Conservation (phyloP, 2,329 filamentous ascomycete species). For the Metarhizium rileyi region DNA sequence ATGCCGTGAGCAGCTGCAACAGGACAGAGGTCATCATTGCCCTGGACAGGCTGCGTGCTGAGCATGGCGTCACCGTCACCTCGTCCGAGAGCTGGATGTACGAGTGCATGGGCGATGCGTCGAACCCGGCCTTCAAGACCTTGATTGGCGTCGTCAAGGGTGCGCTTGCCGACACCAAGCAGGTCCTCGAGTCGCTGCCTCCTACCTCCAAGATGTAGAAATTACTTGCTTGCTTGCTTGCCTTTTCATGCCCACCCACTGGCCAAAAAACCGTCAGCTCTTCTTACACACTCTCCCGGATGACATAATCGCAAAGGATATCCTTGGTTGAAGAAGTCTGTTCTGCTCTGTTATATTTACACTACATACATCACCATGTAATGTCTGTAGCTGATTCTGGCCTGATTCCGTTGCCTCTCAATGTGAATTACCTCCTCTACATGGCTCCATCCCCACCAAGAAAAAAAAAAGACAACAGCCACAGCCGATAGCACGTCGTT, state of each 20-base stretch:
- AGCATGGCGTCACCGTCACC: constrained; percentile 64
- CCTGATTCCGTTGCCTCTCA: background rate
- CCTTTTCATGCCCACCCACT: background rate
- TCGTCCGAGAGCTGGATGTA: constrained; percentile 86
- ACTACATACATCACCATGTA: background rate
- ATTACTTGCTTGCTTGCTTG: background rate
- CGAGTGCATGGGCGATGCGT: constrained; percentile 79
- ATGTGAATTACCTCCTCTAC: constrained; percentile 12
- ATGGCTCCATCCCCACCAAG: background rate
- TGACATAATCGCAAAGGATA: background rate
- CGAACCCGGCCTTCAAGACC: constrained; percentile 59
- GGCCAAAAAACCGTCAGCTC: background rate
- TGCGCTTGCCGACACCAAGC: constrained; percentile 58
- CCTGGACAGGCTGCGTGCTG: constrained; percentile 62
- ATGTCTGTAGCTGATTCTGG: background rate
- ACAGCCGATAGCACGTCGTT: background rate
- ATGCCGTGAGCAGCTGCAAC: constrained; percentile 85
- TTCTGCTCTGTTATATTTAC: background rate
- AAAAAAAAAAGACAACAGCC: background rate
- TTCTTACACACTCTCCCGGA: background rate
- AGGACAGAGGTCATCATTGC: constrained; percentile 71
- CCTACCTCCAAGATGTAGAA: constrained; percentile 44
- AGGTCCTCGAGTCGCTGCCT: constrained; percentile 52
- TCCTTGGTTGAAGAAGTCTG: background rate
- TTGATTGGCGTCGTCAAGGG: constrained; percentile 74